phyloP scores from a whole-genome alignment of 768 basidiomycete genomes.

The Suillus variegatus region DNA sequence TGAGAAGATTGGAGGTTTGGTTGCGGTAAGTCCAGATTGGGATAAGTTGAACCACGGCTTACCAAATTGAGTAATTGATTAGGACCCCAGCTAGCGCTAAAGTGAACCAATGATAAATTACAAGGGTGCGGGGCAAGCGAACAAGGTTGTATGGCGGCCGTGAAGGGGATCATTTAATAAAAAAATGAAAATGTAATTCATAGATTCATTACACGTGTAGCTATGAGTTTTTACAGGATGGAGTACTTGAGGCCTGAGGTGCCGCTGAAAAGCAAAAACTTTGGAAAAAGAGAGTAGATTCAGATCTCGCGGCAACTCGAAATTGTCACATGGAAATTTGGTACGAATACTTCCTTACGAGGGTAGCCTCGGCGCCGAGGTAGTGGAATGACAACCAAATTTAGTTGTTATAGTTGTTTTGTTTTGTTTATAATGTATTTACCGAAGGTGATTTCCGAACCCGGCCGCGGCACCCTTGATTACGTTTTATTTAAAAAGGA shows the following conservation, averaged over 20 bases:
- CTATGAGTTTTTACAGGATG: constrained; percentile 24
- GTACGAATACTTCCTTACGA: constrained; percentile 33
- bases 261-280: constrained; percentile 1
- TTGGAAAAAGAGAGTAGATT: constrained; percentile 31
- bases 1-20: constrained; percentile 12
- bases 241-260: constrained; percentile 20
- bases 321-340: constrained; percentile 31
- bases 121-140: constrained; percentile 18
- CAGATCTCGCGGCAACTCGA: constrained; percentile 35
- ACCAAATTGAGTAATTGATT: constrained; percentile 11
- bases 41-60: constrained; percentile 10
- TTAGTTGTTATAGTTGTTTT: constrained; percentile 25
- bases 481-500: constrained; percentile 31
- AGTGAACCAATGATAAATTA: constrained; percentile 16
- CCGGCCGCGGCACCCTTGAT: constrained; percentile 40
- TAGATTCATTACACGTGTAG: constrained; percentile 12
- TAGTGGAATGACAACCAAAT: constrained; percentile 27
- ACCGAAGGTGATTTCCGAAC: constrained; percentile 40
- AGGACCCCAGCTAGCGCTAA: constrained; percentile 31
- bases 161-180: not conserved
- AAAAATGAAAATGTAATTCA: not conserved
- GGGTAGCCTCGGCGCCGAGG: constrained; percentile 47
- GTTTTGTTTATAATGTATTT: constrained; percentile 20
- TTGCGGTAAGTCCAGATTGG: constrained; percentile 15
- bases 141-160: constrained; percentile 7